phyloP scores from a whole-genome alignment of 768 basidiomycete genomes.

The Mycena galopus region DNA sequence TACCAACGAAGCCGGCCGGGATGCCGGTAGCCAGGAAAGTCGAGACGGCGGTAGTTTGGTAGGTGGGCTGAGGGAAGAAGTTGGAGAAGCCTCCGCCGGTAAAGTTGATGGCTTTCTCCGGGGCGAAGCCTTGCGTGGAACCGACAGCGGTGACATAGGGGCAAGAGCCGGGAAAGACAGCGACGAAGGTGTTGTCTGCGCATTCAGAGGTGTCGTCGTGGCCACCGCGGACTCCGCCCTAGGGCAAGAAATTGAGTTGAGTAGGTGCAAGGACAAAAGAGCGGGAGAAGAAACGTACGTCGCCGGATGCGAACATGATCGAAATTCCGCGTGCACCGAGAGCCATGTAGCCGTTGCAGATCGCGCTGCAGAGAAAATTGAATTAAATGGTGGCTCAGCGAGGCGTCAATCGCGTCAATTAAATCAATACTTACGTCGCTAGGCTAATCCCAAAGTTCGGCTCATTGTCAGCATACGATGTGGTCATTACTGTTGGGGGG shows the following conservation, averaged over 20 bases:
- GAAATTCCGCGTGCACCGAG: too few relatives aligned
- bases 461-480: neutral
- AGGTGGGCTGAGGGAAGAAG: neutral
- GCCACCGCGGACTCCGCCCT: neutral
- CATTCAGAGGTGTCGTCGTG: neutral
- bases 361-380: neutral
- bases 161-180: neutral
- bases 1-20: neutral
- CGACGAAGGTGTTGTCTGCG: neutral
- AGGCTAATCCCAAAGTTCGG: neutral
- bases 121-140: neutral
- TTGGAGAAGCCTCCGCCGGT: neutral
- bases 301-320: neutral
- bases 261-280: neutral
- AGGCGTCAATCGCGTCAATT: too few relatives aligned
- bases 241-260: too few relatives aligned
- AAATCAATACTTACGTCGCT: neutral
- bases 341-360: neutral
- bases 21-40: neutral
- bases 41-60: neutral
- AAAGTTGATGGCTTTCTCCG: neutral
- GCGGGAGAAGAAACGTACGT: neutral
- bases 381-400: too few relatives aligned
- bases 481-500: neutral
- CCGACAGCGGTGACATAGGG: neutral